A percentile compares a stretch with the other conserved stretches of the same genome.
Evolutionary conservation across 169 alveolate species (phyloP).

Genomic region (Cryptosporidium canis): DNA sequence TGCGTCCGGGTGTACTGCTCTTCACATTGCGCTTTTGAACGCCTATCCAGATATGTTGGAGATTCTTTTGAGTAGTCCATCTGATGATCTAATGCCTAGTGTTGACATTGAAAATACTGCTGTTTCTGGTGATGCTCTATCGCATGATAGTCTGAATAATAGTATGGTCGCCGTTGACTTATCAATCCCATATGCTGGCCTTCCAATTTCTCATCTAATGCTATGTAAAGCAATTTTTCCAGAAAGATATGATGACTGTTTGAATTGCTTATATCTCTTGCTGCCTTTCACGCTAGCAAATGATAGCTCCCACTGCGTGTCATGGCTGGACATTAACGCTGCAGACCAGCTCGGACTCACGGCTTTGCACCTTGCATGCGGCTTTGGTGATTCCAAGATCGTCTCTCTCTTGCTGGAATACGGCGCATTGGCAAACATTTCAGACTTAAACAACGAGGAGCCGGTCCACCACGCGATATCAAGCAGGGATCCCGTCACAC

Average conservation of each 20-base stretch:
- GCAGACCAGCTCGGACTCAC: constrained; percentile 66
- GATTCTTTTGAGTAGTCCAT: constrained; percentile 46
- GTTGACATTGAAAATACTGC: background rate
- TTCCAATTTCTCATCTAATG: constrained; percentile 53
- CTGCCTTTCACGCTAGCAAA: constrained; percentile 19
- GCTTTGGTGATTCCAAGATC: constrained; percentile 63
- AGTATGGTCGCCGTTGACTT: constrained; percentile 19
- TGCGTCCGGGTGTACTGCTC: constrained; percentile 65
- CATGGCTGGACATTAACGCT: constrained; percentile 57
- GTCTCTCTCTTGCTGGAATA: constrained; percentile 47
- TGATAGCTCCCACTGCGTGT: constrained; percentile 5
- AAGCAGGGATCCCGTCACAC: constrained; percentile 66
- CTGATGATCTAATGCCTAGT: background rate
- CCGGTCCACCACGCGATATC: constrained; percentile 65
- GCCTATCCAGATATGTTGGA: constrained; percentile 68
- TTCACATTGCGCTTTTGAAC: constrained; percentile 53
- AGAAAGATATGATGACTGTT: constrained; percentile 50
- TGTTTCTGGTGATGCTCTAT: background rate
- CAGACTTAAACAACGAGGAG: constrained; percentile 21
- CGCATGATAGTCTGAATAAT: background rate
- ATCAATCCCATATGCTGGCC: constrained; percentile 32
- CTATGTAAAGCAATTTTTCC: constrained; percentile 56
- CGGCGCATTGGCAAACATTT: constrained; percentile 53
- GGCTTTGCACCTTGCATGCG: constrained; percentile 43
- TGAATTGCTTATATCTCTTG: constrained; percentile 24